Conservation (phyloP, 352 stramenopile genomes). For the Phytophthora citrophthora region DNA sequence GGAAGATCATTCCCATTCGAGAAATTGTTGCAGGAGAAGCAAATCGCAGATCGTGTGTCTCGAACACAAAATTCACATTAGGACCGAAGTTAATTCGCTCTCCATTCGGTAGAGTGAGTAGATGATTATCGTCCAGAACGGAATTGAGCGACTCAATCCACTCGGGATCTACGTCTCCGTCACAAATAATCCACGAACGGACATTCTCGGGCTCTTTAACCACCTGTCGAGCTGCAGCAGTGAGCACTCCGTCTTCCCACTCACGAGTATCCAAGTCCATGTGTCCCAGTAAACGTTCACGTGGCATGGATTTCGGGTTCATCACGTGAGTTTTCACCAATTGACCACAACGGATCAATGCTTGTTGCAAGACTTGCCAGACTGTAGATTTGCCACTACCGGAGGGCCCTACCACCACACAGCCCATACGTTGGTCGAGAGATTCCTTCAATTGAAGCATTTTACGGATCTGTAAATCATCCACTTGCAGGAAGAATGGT, state of each 20-base stretch:
- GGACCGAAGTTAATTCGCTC: slow-evolving; percentile 95
- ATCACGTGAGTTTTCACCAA: slow-evolving; percentile 95
- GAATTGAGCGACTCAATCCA: slow-evolving; percentile 98
- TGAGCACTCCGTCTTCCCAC: slow-evolving; percentile 96
- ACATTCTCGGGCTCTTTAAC: slow-evolving; percentile 91
- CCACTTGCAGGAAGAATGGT: slow-evolving; percentile 86
- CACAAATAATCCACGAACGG: slow-evolving; percentile 95
- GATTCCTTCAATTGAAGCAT: slow-evolving; percentile 97
- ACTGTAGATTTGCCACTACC: slow-evolving; percentile 95
- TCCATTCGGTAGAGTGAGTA: slow-evolving; percentile 96
- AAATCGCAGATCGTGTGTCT: slow-evolving; percentile 95
- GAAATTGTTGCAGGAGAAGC: slow-evolving; percentile 97
- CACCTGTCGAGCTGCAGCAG: slow-evolving; percentile 89
- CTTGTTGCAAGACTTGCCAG: slow-evolving; percentile 93
- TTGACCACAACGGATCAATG: slow-evolving; percentile 84
- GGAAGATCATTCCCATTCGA: slow-evolving; percentile 97
- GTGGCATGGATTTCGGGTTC: slow-evolving; percentile 96
- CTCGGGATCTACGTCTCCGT: slow-evolving; percentile 96
- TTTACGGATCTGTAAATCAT: slow-evolving; percentile 93
- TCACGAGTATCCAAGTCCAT: slow-evolving; percentile 97
- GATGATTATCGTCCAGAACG: slow-evolving; percentile 96
- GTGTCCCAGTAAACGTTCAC: slow-evolving; percentile 89
- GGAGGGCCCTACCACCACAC: slow-evolving; percentile 93
- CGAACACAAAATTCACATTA: slow-evolving; percentile 98
- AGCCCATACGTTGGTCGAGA: slow-evolving; percentile 95